Percentiles rank a stretch among this genome's conserved stretches.
Conservation (phyloP, 148 eudicot species). For the Rhododendron vialii region DNA sequence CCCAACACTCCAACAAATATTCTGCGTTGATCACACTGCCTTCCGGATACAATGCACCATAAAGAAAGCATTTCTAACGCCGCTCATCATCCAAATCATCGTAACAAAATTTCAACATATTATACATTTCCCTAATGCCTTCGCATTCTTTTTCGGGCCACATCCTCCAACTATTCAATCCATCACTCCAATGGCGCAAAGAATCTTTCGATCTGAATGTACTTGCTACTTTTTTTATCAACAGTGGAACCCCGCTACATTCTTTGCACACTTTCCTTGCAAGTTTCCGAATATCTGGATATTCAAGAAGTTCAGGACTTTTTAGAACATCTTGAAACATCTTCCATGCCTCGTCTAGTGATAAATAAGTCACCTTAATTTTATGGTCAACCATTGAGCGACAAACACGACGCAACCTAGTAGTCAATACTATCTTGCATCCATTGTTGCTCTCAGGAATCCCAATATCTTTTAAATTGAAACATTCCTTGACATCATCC, state of each 20-base stretch:
- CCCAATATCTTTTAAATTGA: no score
- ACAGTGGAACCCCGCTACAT: slow-evolving; percentile 6
- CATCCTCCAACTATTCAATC: slow-evolving; percentile 5
- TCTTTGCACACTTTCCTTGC: background rate
- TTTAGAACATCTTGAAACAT: no score
- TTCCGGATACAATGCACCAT: slow-evolving; percentile 16
- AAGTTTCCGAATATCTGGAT: background rate
- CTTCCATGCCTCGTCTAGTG: no score
- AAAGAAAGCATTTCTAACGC: slow-evolving; percentile 14
- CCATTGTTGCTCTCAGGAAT: no score
- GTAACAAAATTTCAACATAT: slow-evolving; percentile 13
- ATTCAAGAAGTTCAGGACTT: no score
- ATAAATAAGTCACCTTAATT: no score
- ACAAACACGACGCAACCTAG: no score
- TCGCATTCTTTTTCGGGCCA: slow-evolving; percentile 10
- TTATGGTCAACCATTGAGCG: no score
- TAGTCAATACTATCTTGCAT: no score
- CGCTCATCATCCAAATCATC: background rate
- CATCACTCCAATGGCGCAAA: background rate
- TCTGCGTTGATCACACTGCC: slow-evolving; percentile 6
- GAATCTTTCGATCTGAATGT: slow-evolving; percentile 3
- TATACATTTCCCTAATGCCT: background rate
- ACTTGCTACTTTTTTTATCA: slow-evolving; percentile 7
- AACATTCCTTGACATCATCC: no score
- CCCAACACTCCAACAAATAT: slow-evolving; percentile 12